Evolutionary conservation across 306 rosid species (phyloP), one percentile per base, ranked within the genome.

Genomic region (Quercus berberidifolia): DNA sequence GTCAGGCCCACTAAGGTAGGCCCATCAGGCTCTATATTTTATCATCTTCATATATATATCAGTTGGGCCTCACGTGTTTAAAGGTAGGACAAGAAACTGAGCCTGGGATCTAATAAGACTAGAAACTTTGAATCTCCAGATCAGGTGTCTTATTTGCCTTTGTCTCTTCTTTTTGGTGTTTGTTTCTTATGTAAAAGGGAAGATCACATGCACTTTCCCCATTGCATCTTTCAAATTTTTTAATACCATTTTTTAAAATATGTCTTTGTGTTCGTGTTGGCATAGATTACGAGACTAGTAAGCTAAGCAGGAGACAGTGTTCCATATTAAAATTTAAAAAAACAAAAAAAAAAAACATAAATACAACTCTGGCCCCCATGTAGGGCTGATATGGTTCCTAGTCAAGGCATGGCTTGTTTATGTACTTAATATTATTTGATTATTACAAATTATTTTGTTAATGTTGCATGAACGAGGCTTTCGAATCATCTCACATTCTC

Each of bases 401-500:
- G 69, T 64, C 64, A 67, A 65, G 78, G 69, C 83, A 80, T 74
- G 76, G 63, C 28, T 43, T 41, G 57, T 35, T 46, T 17, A 7
- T 64, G 46, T 30, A 64, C 4, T 75, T 43, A 19, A 55, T 55
- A 14, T 49, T 38, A 43, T 41, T 4, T 71, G 17, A 72, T 69
- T 77, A 79, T 31, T 21, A 55, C 12, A 69, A 81, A 30, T 43
- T 73, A 58, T 68, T 73, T 55, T 71, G 78, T 79, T 81, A 80
- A 83, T 79, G 80, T 77, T 83, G 83, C 85, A 87, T 73, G 88
- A 86, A 85, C 88, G 88, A 87, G 84, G 85, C 5, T 67, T 35
- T 12, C 77, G 86, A 87, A 83, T 89, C 87, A 80, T 78, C 82
- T 87, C 90, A 86, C 93, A 79, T 87, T 90, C 87, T 87, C 73